Evolutionary conservation across 139 green algal species (phyloP).

Genomic region (Raphidocelis subcapitata): DNA sequence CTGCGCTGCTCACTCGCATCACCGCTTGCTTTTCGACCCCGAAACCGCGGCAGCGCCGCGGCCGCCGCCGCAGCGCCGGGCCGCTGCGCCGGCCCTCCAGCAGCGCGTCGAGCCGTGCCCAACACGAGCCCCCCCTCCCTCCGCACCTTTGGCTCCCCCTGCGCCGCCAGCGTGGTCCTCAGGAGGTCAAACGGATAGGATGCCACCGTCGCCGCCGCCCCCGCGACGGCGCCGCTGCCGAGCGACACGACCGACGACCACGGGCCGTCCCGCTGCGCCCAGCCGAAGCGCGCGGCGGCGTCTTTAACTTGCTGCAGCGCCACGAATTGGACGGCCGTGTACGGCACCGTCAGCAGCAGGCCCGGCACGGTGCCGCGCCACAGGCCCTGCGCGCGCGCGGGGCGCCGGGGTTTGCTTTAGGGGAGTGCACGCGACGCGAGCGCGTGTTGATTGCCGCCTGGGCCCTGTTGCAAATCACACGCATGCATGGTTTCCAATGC

Average conservation of each 20-base stretch:
- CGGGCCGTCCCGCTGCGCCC: neutral
- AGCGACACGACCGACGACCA: slow-evolving; percentile 65
- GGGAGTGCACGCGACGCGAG: neutral
- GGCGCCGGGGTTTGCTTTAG: neutral
- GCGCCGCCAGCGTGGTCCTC: slow-evolving; percentile 92
- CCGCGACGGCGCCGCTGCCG: slow-evolving; percentile 80
- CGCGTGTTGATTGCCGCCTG: neutral
- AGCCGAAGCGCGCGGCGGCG: slow-evolving; percentile 24
- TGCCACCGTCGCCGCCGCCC: slow-evolving; percentile 83
- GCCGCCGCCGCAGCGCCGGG: too few species aligned
- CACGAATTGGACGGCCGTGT: slow-evolving; percentile 98
- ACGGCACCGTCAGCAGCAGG: slow-evolving; percentile 92
- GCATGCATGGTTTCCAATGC: neutral
- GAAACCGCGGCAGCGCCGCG: too few species aligned
- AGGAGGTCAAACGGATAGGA: slow-evolving; percentile 99
- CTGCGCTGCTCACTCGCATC: too few species aligned
- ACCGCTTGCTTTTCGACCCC: too few species aligned
- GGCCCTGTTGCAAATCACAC: too few species aligned
- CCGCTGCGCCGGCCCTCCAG: too few species aligned
- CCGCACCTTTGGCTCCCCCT: slow-evolving; percentile 88
- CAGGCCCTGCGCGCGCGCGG: slow-evolving; percentile 68
- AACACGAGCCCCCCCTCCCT: neutral
- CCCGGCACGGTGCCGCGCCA: slow-evolving; percentile 94
- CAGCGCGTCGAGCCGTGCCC: neutral
- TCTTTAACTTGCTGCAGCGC: slow-evolving; percentile 75